A percentile compares a stretch with the other conserved stretches of the same genome.
Conservation (phyloP, 805 yeast species). For the Saturnispora hagleri region DNA sequence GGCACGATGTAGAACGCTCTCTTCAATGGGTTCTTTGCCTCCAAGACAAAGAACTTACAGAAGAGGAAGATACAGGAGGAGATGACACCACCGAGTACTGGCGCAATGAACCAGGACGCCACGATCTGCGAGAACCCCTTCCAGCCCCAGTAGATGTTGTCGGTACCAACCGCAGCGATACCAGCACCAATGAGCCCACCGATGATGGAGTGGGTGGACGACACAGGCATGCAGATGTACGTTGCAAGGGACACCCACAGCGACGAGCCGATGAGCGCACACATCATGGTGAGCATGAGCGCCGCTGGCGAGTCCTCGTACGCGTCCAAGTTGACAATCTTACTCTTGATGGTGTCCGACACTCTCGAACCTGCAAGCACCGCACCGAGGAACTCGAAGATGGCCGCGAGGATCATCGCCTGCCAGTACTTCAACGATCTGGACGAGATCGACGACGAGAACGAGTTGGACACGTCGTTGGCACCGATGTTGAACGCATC, state of each 20-base stretch:
- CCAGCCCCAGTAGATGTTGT: slow-evolving; percentile 68
- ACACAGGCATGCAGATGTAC: slow-evolving; percentile 62
- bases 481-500: slow-evolving; percentile 81
- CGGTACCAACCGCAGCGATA: slow-evolving; percentile 60
- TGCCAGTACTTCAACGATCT: slow-evolving; percentile 63
- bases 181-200: slow-evolving; percentile 72
- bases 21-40: slow-evolving; percentile 44
- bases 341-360: slow-evolving; percentile 59
- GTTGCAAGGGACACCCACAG: slow-evolving; percentile 64
- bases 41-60: slow-evolving; percentile 54
- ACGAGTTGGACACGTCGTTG: slow-evolving; percentile 74
- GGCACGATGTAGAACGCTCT: slow-evolving; percentile 54
- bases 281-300: slow-evolving; percentile 66
- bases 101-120: slow-evolving; percentile 79
- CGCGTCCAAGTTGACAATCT: slow-evolving; percentile 44
- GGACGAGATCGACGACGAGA: slow-evolving; percentile 66
- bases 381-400: slow-evolving; percentile 70
- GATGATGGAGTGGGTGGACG: slow-evolving; percentile 71
- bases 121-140: slow-evolving; percentile 58
- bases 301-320: slow-evolving; percentile 54
- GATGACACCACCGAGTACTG: slow-evolving; percentile 55
- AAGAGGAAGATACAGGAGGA: slow-evolving; percentile 50
- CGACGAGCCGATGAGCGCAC: slow-evolving; percentile 69
- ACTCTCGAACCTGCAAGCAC: slow-evolving; percentile 67
- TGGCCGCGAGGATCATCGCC: slow-evolving; percentile 62